Evolutionary conservation across 2,329 filamentous ascomycete species (phyloP).

Genomic region (Penicillium rolfsii): DNA sequence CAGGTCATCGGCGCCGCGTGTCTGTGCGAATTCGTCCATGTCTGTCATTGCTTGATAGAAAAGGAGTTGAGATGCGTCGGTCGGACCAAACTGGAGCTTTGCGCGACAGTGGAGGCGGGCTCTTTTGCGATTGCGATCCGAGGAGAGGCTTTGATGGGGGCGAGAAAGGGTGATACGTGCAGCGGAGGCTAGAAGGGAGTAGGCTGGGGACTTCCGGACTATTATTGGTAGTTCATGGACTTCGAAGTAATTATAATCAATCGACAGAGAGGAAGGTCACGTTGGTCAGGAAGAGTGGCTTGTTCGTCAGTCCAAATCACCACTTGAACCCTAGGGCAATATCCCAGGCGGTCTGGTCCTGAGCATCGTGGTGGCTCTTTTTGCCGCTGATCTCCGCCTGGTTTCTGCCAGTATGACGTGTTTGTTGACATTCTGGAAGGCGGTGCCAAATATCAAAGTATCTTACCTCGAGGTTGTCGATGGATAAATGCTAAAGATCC

Average conservation of each 20-base stretch:
- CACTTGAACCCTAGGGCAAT: neutral
- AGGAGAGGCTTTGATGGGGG: conserved; percentile 28
- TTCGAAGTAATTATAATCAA: neutral
- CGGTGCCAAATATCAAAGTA: neutral
- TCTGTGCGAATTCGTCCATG: conserved; percentile 56
- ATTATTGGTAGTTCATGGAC: conserved; percentile 9
- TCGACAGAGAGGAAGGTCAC: too few species aligned
- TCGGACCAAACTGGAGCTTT: neutral
- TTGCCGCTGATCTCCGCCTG: conserved; percentile 11
- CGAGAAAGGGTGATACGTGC: conserved; percentile 30
- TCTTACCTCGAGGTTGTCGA: neutral
- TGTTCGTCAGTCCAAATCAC: neutral
- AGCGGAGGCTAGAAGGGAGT: conserved; percentile 18
- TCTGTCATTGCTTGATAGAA: conserved; percentile 18
- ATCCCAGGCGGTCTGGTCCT: conserved; percentile 4
- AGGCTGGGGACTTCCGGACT: conserved; percentile 8
- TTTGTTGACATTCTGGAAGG: neutral
- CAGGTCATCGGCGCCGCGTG: conserved; percentile 53
- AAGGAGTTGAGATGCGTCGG: neutral
- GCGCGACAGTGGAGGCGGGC: neutral
- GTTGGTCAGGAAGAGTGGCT: neutral
- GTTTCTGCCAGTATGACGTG: conserved; percentile 20
- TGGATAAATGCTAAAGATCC: neutral
- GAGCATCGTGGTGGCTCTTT: neutral
- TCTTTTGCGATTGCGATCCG: conserved; percentile 20